Evolutionary conservation across 2,329 filamentous ascomycete genomes (phyloP), one percentile per base, ranked within the genome.

Genomic region (Sphaerostilbella broomeana): DNA sequence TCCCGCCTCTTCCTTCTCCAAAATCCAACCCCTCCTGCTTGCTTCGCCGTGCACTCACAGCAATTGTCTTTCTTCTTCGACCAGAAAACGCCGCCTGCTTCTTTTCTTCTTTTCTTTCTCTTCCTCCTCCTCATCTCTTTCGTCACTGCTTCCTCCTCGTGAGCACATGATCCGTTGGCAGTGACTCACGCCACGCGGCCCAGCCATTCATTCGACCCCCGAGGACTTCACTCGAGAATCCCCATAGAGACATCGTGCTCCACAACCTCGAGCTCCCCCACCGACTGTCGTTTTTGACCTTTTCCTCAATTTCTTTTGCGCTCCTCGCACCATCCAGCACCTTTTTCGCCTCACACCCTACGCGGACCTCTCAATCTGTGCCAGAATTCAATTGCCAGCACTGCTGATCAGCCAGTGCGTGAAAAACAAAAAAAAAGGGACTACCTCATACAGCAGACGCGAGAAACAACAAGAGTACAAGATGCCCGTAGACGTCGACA

Each of bases 401-500:
- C n/a, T n/a, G 15, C 21, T 35, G 17, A 35, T 16, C 5, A 4
- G n/a, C 25, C 35, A 31, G 32, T 32, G 38, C 24, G n/a, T n/a
- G n/a, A n/a, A n/a, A n/a, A n/a, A n/a, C n/a, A n/a, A n/a, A n/a
- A n/a, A n/a, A n/a, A n/a, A n/a, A n/a, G n/a, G n/a, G n/a, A n/a
- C n/a, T n/a, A n/a, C n/a, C n/a, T n/a, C n/a, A n/a, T n/a, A n/a
- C n/a, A n/a, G n/a, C n/a, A n/a, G n/a, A 22, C 15, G 16, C 13
- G 16, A 32, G 22, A 19, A 25, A 26, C 20, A 38, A 16, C 8
- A n/a, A n/a, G n/a, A n/a, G n/a, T 29, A 25, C 21, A 40, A 18
- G 28, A 40, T 40, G 32, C 25, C 20, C 22, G 62, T 68, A 62
- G 64, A 68, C 47, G 88, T 95, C 56, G 90, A 97, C 66, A 77